phyloP scores from a whole-genome alignment of 2,329 filamentous ascomycete genomes.

The Microcyclosporella mali region DNA sequence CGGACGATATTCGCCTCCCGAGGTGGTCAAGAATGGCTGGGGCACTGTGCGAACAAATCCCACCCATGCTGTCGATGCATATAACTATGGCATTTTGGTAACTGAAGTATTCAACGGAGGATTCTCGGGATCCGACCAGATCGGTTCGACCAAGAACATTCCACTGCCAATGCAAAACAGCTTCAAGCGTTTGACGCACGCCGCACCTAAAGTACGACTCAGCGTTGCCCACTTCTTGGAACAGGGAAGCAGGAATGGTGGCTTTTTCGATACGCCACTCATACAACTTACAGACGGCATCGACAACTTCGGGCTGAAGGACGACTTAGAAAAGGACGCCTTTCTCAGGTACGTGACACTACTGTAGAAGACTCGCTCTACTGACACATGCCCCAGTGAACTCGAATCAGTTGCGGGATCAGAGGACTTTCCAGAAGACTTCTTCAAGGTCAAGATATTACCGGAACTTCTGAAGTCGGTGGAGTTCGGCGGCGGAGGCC shows the following conservation, averaged over 20 bases:
- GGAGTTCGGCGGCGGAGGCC: constrained; percentile 94
- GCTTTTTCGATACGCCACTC: constrained; percentile 87
- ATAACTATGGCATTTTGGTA: constrained; percentile 75
- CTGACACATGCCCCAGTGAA: constrained; percentile 46
- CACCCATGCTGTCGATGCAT: constrained; percentile 76
- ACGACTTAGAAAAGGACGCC: constrained; percentile 71
- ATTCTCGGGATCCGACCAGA: constrained; percentile 69
- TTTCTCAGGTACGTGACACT: constrained; percentile 59
- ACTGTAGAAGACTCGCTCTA: neutral
- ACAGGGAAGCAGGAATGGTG: constrained; percentile 71
- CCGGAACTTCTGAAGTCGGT: constrained; percentile 96
- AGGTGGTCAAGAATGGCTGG: constrained; percentile 84
- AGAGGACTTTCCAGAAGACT: constrained; percentile 94
- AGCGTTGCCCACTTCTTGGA: constrained; percentile 83
- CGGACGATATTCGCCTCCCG: constrained; percentile 76
- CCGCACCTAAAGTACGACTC: constrained; percentile 81
- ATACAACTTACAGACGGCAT: constrained; percentile 91
- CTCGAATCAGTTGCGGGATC: constrained; percentile 66
- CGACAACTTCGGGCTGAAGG: constrained; percentile 86
- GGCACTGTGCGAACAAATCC: constrained; percentile 79
- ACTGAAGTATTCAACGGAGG: constrained; percentile 89
- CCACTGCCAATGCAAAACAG: constrained; percentile 83
- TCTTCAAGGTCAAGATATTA: constrained; percentile 94
- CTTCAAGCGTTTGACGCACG: constrained; percentile 82
- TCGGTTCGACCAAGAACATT: constrained; percentile 77